A percentile compares a stretch with the other conserved stretches of the same genome.
Evolutionary conservation across 176 grass and related monocot species (phyloP).

Genomic region (Triticum urartu): DNA sequence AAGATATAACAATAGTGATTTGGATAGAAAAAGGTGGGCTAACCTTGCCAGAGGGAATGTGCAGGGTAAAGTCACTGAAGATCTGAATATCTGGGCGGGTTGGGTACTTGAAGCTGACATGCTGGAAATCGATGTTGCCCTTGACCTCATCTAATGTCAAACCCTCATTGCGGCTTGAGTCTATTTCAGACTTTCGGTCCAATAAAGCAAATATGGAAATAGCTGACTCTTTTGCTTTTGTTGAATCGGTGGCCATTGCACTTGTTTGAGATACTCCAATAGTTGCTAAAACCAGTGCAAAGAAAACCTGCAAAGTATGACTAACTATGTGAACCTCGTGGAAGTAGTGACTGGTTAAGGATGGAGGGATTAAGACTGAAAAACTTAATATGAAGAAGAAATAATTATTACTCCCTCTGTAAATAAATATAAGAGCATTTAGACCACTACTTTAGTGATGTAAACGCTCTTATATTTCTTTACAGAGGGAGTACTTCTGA

Average conservation of each 20-base stretch:
- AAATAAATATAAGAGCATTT: no score
- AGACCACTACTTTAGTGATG: no score
- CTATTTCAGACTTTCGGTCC: conserved; percentile 65
- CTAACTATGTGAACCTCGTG: not conserved
- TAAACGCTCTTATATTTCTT: no score
- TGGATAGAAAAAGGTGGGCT: not conserved
- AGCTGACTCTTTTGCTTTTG: conserved; percentile 67
- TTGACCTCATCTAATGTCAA: conserved; percentile 47
- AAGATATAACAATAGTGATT: not conserved
- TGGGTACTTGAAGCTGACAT: conserved; percentile 76
- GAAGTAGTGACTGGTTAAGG: conserved; percentile 3
- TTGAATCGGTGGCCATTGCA: conserved; percentile 68
- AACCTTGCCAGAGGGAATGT: conserved; percentile 73
- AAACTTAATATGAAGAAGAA: conserved; percentile 2
- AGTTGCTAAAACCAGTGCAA: conserved; percentile 62
- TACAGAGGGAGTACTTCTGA: not conserved
- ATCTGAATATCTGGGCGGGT: conserved; percentile 70
- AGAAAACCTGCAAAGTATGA: conserved; percentile 65
- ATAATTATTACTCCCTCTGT: not conserved
- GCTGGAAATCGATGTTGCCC: conserved; percentile 63
- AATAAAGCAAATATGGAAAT: conserved; percentile 71
- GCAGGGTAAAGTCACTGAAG: conserved; percentile 58
- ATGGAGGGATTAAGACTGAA: not conserved
- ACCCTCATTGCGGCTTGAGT: conserved; percentile 58
- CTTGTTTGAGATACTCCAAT: conserved; percentile 75